phyloP scores from a whole-genome alignment of 2,329 filamentous ascomycete genomes.

The Mycocentrospora acerina region DNA sequence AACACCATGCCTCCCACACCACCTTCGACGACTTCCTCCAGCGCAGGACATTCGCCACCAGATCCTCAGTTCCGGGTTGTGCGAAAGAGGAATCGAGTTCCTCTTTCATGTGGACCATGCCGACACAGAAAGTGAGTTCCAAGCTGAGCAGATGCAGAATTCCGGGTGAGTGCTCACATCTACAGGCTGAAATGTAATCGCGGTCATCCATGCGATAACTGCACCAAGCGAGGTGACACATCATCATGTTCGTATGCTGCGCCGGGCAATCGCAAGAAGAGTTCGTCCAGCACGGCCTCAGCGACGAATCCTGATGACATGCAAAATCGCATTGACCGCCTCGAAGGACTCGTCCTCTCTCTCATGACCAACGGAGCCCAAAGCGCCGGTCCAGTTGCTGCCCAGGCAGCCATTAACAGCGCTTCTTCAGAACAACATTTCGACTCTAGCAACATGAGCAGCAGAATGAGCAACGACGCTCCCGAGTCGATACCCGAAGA shows the following conservation, averaged over 20 bases:
- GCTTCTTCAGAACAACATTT: conserved; percentile 43
- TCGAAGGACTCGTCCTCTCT: conserved; percentile 88
- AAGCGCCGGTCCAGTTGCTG: conserved; percentile 59
- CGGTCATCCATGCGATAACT: conserved; percentile 89
- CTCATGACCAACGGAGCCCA: conserved; percentile 87
- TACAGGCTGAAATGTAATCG: conserved; percentile 85
- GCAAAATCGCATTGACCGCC: conserved; percentile 95
- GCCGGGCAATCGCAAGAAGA: conserved; percentile 71
- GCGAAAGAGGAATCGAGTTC: conserved; percentile 87
- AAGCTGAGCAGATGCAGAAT: conserved; percentile 16
- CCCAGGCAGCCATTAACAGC: conserved; percentile 57
- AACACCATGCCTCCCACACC: conserved; percentile 71
- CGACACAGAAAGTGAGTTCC: conserved; percentile 79
- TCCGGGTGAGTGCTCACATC: conserved; percentile 16
- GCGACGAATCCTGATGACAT: conserved; percentile 82
- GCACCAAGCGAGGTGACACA: conserved; percentile 81
- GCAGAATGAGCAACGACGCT: conserved; percentile 56
- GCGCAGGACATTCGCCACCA: conserved; percentile 76
- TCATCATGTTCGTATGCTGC: conserved; percentile 81
- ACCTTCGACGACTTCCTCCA: conserved; percentile 75
- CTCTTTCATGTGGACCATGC: conserved; percentile 88
- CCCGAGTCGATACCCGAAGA: conserved; percentile 58
- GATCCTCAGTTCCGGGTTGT: conserved; percentile 86
- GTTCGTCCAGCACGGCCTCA: conserved; percentile 53
- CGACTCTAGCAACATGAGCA: conserved; percentile 57